Evolutionary conservation across 768 basidiomycete species (phyloP).

Genomic region (Chiua virens): DNA sequence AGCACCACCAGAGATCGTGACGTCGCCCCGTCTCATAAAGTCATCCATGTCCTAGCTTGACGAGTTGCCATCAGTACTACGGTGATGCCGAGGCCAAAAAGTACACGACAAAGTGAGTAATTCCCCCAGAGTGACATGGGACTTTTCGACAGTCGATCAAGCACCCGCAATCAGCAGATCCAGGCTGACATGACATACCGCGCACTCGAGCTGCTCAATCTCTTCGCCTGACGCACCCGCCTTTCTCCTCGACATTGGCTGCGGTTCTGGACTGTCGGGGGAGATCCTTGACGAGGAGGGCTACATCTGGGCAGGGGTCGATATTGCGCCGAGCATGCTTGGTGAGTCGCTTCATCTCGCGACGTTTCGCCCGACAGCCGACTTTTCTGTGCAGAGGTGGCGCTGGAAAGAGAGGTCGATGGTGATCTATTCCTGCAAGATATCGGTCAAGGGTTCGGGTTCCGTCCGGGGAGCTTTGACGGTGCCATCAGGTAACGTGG

Average conservation of each 20-base stretch:
- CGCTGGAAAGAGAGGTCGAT: slow-evolving; percentile 91
- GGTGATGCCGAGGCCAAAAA: slow-evolving; percentile 94
- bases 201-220: slow-evolving; percentile 85
- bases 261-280: slow-evolving; percentile 94
- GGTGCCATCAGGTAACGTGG: slow-evolving; percentile 85
- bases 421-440: slow-evolving; percentile 97
- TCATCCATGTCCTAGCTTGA: not conserved
- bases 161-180: slow-evolving; percentile 94
- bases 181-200: slow-evolving; percentile 98
- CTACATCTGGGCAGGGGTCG: slow-evolving; percentile 89
- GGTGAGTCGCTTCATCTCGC: slow-evolving; percentile 47
- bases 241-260: slow-evolving; percentile 92
- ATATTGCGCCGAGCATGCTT: slow-evolving; percentile 96
- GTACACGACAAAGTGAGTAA: slow-evolving; percentile 87
- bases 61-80: slow-evolving; percentile 70
- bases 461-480: slow-evolving; percentile 95
- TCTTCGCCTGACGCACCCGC: slow-evolving; percentile 79
- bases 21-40: not conserved
- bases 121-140: not conserved
- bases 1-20: slow-evolving; percentile 91
- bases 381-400: slow-evolving; percentile 67
- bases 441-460: slow-evolving; percentile 97
- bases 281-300: slow-evolving; percentile 96
- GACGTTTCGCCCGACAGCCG: not conserved
- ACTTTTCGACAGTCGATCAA: slow-evolving; percentile 33